These are phyloP conservation scores for Metarhizium guizhouense DNA, from an alignment of 2,329 filamentous ascomycete genomes.

Conservation along the genomic window DNA sequence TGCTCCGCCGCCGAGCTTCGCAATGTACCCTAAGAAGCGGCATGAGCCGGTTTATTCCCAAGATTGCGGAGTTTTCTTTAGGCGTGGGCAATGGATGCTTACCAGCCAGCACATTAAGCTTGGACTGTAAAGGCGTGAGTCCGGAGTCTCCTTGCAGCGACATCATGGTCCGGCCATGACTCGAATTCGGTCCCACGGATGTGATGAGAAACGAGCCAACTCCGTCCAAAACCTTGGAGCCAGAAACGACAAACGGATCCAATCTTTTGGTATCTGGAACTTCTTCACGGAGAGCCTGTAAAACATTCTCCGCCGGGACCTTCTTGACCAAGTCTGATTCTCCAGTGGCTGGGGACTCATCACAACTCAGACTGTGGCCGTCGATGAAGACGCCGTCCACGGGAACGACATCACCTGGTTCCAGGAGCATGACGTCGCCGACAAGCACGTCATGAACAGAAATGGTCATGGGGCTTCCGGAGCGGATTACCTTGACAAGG, in stretches of 20 bases:
- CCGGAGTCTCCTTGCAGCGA: conserved; percentile 41
- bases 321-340: conserved; percentile 67
- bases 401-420: conserved; percentile 60
- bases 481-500: conserved; percentile 57
- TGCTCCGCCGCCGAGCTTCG: conserved; percentile 47
- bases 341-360: conserved; percentile 65
- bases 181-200: conserved; percentile 45
- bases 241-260: conserved; percentile 55
- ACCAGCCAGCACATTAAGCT: conserved; percentile 30
- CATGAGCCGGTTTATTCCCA: too few relatives aligned
- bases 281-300: not conserved
- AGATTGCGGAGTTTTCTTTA: fast-evolving
- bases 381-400: conserved; percentile 62
- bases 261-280: conserved; percentile 35
- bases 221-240: conserved; percentile 37
- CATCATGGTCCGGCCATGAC: conserved; percentile 47
- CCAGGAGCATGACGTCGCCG: conserved; percentile 60
- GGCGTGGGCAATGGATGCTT: too few relatives aligned
- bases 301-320: conserved; percentile 35
- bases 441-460: conserved; percentile 59
- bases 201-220: conserved; percentile 49
- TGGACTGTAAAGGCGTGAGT: conserved; percentile 45
- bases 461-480: conserved; percentile 53
- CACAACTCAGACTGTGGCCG: conserved; percentile 46
- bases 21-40: conserved; percentile 15